A percentile compares a stretch with the other conserved stretches of the same genome.
These are phyloP conservation scores for Glycine soja DNA, from an alignment of 306 rosid genomes.

Conservation along the genomic window DNA sequence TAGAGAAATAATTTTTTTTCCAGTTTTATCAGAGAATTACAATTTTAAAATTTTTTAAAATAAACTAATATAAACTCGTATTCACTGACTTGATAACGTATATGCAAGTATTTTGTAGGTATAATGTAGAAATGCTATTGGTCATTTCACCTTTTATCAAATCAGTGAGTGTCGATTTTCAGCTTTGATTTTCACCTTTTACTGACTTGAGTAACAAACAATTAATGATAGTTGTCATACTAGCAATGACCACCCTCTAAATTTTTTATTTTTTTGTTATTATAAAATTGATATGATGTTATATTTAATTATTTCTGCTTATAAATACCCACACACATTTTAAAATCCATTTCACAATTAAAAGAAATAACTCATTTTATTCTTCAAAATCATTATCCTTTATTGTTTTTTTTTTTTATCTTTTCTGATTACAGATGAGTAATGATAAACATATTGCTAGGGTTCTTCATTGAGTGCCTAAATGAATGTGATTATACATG, in stretches of 20 bases:
- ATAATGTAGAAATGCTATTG: not conserved
- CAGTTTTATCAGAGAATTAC: not conserved
- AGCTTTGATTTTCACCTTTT: too few relatives aligned
- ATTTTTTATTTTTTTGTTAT: not conserved
- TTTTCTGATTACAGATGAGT: too few relatives aligned
- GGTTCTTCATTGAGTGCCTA: too few relatives aligned
- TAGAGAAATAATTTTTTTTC: too few relatives aligned
- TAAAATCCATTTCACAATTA: not conserved
- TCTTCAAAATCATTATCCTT: not conserved
- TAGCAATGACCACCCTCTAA: not conserved
- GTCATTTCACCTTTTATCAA: not conserved
- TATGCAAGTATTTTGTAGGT: not conserved
- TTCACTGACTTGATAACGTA: not conserved
- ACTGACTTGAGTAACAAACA: too few relatives aligned
- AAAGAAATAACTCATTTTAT: not conserved
- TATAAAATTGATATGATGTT: not conserved
- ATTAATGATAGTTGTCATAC: not conserved
- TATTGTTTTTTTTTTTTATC: too few relatives aligned
- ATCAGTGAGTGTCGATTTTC: too few relatives aligned
- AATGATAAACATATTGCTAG: too few relatives aligned
- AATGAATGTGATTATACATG: too few relatives aligned
- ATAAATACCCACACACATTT: not conserved
- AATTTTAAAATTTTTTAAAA: not conserved
- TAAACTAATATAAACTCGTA: not conserved
- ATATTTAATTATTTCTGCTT: not conserved